Conservation (phyloP, 2,329 filamentous ascomycete species). For the Sporothrix protearum region DNA sequence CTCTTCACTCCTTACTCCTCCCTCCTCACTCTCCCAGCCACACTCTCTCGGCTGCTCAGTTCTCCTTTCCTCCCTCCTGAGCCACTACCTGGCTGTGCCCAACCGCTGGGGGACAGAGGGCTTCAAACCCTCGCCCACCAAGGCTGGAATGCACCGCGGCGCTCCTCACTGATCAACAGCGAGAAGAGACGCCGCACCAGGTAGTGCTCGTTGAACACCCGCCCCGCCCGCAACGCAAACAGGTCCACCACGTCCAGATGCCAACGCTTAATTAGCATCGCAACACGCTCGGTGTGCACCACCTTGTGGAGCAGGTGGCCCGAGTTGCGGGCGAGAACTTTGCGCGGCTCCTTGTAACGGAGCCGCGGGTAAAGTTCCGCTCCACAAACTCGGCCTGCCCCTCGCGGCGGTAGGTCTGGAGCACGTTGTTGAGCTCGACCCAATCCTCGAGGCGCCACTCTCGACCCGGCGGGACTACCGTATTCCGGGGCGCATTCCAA, state of each 20-base stretch:
- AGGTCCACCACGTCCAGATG: slow-evolving; percentile 57
- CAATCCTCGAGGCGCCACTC: slow-evolving; percentile 44
- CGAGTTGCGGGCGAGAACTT: background rate
- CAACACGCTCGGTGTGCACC: slow-evolving; percentile 46
- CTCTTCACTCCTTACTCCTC: background rate
- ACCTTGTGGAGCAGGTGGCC: slow-evolving; percentile 45
- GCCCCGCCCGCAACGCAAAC: slow-evolving; percentile 47
- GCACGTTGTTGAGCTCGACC: slow-evolving; percentile 50
- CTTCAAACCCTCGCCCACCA: background rate
- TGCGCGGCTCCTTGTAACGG: slow-evolving; percentile 6
- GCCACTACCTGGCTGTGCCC: background rate
- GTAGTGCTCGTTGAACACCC: slow-evolving; percentile 46
- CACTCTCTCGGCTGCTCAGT: background rate
- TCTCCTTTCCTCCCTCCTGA: background rate
- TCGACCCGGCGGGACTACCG: slow-evolving; percentile 11
- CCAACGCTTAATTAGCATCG: slow-evolving; percentile 51
- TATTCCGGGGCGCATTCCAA: slow-evolving; percentile 16
- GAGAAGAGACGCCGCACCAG: slow-evolving; percentile 54
- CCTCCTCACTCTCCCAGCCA: background rate
- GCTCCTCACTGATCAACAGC: slow-evolving; percentile 50
- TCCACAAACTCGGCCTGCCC: slow-evolving; percentile 42
- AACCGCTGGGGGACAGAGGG: background rate
- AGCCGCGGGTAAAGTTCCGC: slow-evolving; percentile 24
- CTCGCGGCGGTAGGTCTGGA: slow-evolving; percentile 48
- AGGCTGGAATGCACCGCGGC: slow-evolving; percentile 30